Base-by-base conservation (phyloP, 2,329 filamentous ascomycete genomes). In the Penicillium sp. region DNA sequence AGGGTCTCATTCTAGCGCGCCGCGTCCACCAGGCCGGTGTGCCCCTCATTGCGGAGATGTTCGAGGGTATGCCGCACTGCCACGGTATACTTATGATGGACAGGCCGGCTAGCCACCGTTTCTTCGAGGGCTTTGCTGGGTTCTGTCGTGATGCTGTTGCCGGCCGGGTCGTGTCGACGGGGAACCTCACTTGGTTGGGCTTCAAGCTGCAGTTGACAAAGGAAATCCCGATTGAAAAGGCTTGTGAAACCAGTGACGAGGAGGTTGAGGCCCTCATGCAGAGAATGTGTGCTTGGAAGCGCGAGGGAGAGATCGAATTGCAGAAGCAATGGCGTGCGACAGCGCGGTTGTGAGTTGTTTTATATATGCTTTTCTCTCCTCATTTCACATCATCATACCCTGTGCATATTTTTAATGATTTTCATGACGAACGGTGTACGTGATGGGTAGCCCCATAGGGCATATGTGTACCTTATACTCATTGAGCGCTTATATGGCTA, bases 41-140 rank as follows among this genome's bases (percentile, higher is more conserved):
- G 4, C 56, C 70, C 0, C 69, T 77, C 10, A 59, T 73, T 3
- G 67, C 76, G 6, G 72, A 77, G 44, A 71, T 73, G 44, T 77
- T 74, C 46, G 77, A 79, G 55, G 76, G 76, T 10, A 77, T 77
- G 73, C 77, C 77, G 10, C 77, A 79, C 56, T 77, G 75, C 47
- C 77, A 90, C 67, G 83, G 81, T 0, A 65, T 85, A 59, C 60
- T 89, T 1, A 73, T 90, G 53, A 71, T 78, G 1, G 71, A 73
- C 5, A 68, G 79, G 2, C 67, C 76, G 1, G 78, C 73, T 30
- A 74, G 80, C 3, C 73, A 67, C 61, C 77, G 80, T 45, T 88
- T 84, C 63, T 80, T 84, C 55, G 70, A 78, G 14, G 74, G 76
- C 3, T 84, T 85, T 81, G 73, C 82, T 0, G 71, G 69, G 2